A percentile compares a stretch with the other conserved stretches of the same genome.
phyloP scores from a whole-genome alignment of 345 rosid genomes.

The Melastoma malabathricum region DNA sequence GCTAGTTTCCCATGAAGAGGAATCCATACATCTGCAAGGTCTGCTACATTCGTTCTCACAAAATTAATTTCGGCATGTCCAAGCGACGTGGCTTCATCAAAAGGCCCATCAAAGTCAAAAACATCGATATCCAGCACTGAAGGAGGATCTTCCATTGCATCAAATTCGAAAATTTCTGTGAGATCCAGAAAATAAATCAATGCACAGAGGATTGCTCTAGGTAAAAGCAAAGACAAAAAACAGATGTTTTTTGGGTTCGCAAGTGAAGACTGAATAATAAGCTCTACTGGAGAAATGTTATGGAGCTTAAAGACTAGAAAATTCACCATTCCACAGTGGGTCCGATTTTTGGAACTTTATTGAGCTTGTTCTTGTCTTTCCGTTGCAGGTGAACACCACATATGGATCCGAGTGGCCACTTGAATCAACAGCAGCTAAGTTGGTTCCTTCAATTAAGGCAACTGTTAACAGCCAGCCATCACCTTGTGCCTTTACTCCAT shows the following conservation, averaged over 20 bases:
- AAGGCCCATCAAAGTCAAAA: conserved; percentile 92
- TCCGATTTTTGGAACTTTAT: conserved; percentile 83
- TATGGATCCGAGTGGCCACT: conserved; percentile 89
- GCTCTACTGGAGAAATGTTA: conserved; percentile 6
- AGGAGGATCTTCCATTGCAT: conserved; percentile 97
- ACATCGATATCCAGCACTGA: conserved; percentile 86
- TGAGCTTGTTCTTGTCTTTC: conserved; percentile 85
- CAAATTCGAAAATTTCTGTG: conserved; percentile 95
- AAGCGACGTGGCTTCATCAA: conserved; percentile 72
- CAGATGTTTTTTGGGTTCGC: conserved; percentile 3
- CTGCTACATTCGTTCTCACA: conserved; percentile 68
- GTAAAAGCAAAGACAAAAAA: too few species aligned
- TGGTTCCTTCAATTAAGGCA: conserved; percentile 81
- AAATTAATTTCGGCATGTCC: conserved; percentile 85
- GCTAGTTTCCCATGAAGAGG: conserved; percentile 81
- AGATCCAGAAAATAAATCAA: conserved; percentile 3
- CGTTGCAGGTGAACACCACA: conserved; percentile 83
- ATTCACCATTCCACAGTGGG: conserved; percentile 86
- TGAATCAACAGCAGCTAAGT: conserved; percentile 82
- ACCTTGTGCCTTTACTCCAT: conserved; percentile 92
- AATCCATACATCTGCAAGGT: conserved; percentile 87
- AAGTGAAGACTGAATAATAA: not conserved
- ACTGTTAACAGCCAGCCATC: conserved; percentile 93
- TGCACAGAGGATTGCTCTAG: not conserved
- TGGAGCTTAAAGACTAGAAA: not conserved